phyloP scores from a whole-genome alignment of 148 eudicot genomes.

The Amaranthus cruentus region DNA sequence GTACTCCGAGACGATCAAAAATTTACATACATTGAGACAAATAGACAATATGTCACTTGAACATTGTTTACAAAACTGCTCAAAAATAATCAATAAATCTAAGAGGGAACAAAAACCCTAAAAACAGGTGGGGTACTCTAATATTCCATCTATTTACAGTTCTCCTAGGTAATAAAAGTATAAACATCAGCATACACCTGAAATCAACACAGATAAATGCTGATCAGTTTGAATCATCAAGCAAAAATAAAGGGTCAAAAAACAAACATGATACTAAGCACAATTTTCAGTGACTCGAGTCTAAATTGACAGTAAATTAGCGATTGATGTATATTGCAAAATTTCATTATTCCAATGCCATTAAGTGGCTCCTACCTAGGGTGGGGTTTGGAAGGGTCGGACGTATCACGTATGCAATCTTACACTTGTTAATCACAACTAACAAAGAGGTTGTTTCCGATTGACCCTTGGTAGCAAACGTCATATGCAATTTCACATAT shows the following conservation, averaged over 20 bases:
- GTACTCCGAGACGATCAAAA: not conserved
- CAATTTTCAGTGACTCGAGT: too few relatives aligned
- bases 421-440: too few relatives aligned
- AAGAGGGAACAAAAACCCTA: not conserved
- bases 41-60: not conserved
- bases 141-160: slow-evolving; percentile 5
- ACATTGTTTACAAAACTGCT: not conserved
- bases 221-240: not conserved
- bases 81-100: not conserved
- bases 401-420: too few relatives aligned
- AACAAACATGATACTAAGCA: too few relatives aligned
- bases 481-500: too few relatives aligned
- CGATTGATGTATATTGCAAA: too few relatives aligned
- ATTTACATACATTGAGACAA: not conserved
- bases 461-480: too few relatives aligned
- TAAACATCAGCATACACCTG: slow-evolving; percentile 13
- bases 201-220: not conserved
- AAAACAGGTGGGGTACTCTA: not conserved
- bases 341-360: too few relatives aligned
- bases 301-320: too few relatives aligned
- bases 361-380: too few relatives aligned
- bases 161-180: not conserved
- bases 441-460: too few relatives aligned
- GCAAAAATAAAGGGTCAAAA: not conserved
- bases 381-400: too few relatives aligned